These are phyloP conservation scores for Mimosa pudica DNA, from an alignment of 306 rosid species.

Conservation along the genomic window DNA sequence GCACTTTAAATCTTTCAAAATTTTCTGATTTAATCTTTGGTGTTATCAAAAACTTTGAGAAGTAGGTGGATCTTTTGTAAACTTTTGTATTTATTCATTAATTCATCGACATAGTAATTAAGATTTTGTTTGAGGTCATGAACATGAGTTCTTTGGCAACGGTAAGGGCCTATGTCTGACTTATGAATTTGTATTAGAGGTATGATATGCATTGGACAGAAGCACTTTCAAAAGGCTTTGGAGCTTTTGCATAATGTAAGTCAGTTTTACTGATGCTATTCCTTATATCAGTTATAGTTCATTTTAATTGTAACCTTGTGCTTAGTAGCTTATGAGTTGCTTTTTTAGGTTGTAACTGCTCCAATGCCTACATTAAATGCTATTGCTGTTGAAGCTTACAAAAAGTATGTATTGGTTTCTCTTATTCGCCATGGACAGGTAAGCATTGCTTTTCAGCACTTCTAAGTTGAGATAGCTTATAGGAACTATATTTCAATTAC, in stretches of 20 bases:
- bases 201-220: conserved; percentile 92
- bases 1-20: conserved; percentile 6
- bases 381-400: conserved; percentile 93
- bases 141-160: not conserved
- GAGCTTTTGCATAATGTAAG: conserved; percentile 93
- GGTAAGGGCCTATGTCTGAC: conserved; percentile 33
- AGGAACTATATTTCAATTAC: not conserved
- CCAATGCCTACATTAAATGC: conserved; percentile 80
- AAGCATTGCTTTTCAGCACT: conserved; percentile 33
- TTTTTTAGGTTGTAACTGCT: conserved; percentile 86
- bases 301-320: conserved; percentile 19
- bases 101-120: conserved; percentile 17
- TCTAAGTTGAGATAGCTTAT: conserved; percentile 1
- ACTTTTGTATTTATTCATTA: not conserved
- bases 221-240: conserved; percentile 77
- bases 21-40: not conserved
- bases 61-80: not conserved
- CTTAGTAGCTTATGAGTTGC: conserved; percentile 34
- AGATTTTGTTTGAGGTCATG: conserved; percentile 17
- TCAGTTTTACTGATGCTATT: conserved; percentile 17
- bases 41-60: not conserved
- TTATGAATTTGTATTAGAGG: conserved; percentile 60
- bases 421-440: conserved; percentile 92
- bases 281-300: conserved; percentile 30
- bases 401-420: conserved; percentile 79